These are phyloP conservation scores for Claviceps pazoutovae DNA, from an alignment of 2,329 filamentous ascomycete species.

Conservation along the genomic window DNA sequence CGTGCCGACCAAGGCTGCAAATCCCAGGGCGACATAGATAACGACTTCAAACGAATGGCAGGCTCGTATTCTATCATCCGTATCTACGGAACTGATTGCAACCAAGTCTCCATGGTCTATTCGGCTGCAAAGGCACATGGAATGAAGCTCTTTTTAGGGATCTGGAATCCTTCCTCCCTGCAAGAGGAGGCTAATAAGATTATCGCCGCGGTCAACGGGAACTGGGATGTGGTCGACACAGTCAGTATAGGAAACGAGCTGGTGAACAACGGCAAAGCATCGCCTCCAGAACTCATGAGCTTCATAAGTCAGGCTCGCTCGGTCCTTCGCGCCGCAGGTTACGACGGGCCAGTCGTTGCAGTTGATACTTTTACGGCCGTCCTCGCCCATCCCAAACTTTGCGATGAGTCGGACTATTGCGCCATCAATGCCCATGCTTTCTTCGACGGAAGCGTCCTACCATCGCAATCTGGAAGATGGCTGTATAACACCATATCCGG, in stretches of 20 bases:
- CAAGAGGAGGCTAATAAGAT: conserved; percentile 45
- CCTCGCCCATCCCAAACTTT: conserved; percentile 54
- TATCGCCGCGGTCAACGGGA: conserved; percentile 39
- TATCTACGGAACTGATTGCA: conserved; percentile 68
- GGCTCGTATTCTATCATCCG: conserved; percentile 50
- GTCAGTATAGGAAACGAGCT: conserved; percentile 72
- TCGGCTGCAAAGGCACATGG: conserved; percentile 47
- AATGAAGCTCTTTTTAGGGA: conserved; percentile 60
- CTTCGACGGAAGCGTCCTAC: conserved; percentile 53
- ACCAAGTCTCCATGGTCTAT: conserved; percentile 52
- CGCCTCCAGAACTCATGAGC: conserved; percentile 37
- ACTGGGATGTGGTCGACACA: conserved; percentile 58
- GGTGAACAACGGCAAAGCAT: conserved; percentile 48
- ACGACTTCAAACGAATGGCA: conserved; percentile 45
- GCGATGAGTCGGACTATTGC: conserved; percentile 61
- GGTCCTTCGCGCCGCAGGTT: conserved; percentile 48
- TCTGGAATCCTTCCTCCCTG: conserved; percentile 50
- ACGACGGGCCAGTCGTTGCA: conserved; percentile 58
- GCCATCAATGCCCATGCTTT: conserved; percentile 75
- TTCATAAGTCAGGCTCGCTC: conserved; percentile 44
- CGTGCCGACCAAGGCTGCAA: conserved; percentile 50
- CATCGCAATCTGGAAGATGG: conserved; percentile 52
- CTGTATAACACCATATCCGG: conserved; percentile 40
- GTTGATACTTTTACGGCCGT: conserved; percentile 66
- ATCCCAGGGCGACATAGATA: conserved; percentile 42